phyloP scores from a whole-genome alignment of 2,329 filamentous ascomycete genomes.

The Verticillium albo-atrum region DNA sequence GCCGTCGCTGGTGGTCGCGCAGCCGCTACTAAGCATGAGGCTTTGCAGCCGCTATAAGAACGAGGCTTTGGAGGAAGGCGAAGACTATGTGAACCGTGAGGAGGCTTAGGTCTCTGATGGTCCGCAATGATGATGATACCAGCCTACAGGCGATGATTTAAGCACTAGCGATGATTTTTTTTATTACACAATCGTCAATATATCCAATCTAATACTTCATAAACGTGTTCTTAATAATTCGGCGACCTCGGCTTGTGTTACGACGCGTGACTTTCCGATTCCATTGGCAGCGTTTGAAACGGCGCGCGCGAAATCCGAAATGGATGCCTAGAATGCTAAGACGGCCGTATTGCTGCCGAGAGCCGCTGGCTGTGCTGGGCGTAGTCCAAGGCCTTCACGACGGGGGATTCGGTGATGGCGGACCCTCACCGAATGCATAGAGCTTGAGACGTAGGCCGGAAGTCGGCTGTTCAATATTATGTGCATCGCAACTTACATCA shows the following conservation, averaged over 20 bases:
- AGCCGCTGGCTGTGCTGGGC: background rate
- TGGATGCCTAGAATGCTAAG: background rate
- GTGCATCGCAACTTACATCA: too few species aligned
- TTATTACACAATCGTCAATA: background rate
- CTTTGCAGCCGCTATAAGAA: background rate
- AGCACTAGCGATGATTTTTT: background rate
- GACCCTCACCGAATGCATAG: too few species aligned
- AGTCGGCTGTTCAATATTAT: too few species aligned
- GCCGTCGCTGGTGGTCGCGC: constrained; percentile 11
- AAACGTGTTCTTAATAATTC: background rate
- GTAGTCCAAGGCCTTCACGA: background rate
- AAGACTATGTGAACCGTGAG: background rate
- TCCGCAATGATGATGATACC: background rate
- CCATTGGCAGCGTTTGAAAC: background rate
- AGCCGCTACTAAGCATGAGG: constrained; percentile 7
- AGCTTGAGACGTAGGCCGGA: too few species aligned
- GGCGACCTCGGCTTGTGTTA: background rate
- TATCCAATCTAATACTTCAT: background rate
- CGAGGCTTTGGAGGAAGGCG: too few species aligned
- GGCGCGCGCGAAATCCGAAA: background rate
- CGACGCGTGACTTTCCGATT: background rate
- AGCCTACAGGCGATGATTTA: background rate
- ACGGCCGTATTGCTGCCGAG: background rate
- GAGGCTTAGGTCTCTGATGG: background rate
- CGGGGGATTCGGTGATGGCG: background rate